Percentiles rank a stretch among this genome's conserved stretches.
phyloP scores from a whole-genome alignment of 352 stramenopile genomes.

The Peronospora destructor region DNA sequence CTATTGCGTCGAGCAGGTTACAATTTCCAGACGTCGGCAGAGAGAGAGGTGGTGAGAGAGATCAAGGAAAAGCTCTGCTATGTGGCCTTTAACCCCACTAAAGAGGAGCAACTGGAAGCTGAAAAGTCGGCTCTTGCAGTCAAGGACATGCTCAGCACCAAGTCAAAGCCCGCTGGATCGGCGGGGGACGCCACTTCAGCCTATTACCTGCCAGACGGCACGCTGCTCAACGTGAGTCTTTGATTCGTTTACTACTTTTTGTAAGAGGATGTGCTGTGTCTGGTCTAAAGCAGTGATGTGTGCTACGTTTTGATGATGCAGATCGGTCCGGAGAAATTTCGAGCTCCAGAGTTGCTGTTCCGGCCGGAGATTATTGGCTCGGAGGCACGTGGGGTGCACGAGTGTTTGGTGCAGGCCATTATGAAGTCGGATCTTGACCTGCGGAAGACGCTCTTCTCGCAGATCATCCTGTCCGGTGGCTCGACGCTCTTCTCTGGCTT shows the following conservation, averaged over 20 bases:
- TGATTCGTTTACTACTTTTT: not conserved
- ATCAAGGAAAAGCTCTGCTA: conserved; percentile 88
- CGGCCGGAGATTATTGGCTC: conserved; percentile 78
- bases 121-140: conserved; percentile 49
- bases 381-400: conserved; percentile 73
- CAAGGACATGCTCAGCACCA: conserved; percentile 47
- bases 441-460: conserved; percentile 88
- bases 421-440: conserved; percentile 97
- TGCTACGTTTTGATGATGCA: conserved; percentile 15
- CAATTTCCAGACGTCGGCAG: conserved; percentile 84
- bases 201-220: conserved; percentile 79
- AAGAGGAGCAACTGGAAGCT: conserved; percentile 75
- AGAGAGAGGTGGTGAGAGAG: conserved; percentile 82
- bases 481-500: conserved; percentile 95
- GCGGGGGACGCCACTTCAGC: conserved; percentile 50
- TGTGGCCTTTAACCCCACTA: conserved; percentile 77
- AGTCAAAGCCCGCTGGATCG: conserved; percentile 30
- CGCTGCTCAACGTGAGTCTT: conserved; percentile 64
- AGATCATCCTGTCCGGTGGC: conserved; percentile 90
- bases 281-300: conserved; percentile 3
- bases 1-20: conserved; percentile 71
- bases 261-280: not conserved
- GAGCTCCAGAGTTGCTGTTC: conserved; percentile 77
- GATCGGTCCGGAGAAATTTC: conserved; percentile 79
- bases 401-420: conserved; percentile 89